phyloP scores from a whole-genome alignment of 1,284 basidiomycete genomes.

The Kwoniella shivajii region DNA sequence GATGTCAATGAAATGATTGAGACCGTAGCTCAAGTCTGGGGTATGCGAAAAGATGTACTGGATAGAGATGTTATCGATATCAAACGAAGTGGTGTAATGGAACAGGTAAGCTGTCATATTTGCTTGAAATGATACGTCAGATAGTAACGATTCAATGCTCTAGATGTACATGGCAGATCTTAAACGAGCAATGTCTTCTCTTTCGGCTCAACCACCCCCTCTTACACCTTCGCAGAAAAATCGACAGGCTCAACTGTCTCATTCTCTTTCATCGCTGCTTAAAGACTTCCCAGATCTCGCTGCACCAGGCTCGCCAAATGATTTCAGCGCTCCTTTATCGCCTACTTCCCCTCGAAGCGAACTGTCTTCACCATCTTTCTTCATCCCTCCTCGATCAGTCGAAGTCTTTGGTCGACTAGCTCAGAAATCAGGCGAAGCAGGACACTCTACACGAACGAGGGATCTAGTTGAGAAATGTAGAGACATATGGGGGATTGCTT shows the following conservation, averaged over 20 bases:
- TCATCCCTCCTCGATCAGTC: conserved; percentile 35
- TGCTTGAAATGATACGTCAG: not conserved
- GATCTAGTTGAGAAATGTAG: conserved; percentile 48
- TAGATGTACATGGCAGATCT: conserved; percentile 48
- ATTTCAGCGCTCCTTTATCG: conserved; percentile 14
- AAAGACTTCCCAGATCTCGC: conserved; percentile 38
- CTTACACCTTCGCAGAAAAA: conserved; percentile 26
- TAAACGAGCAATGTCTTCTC: conserved; percentile 30
- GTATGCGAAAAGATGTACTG: conserved; percentile 30
- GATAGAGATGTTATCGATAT: conserved; percentile 41
- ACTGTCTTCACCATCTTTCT: conserved; percentile 23
- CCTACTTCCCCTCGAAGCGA: conserved; percentile 8
- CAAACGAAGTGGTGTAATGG: conserved; percentile 31
- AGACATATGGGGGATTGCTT: conserved; percentile 46
- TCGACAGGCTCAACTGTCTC: conserved; percentile 29
- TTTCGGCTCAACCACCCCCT: conserved; percentile 26
- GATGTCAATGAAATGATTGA: conserved; percentile 33
- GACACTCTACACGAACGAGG: conserved; percentile 23
- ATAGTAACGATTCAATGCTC: not conserved
- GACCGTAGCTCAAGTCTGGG: conserved; percentile 45
- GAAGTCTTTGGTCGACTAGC: conserved; percentile 39
- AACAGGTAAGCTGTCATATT: conserved; percentile 34
- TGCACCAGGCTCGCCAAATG: conserved; percentile 21
- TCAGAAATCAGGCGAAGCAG: conserved; percentile 23
- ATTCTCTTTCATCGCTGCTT: conserved; percentile 25